Evolutionary conservation across 2,329 filamentous ascomycete genomes (phyloP), one percentile per base, ranked within the genome.

Genomic region (Coniella vitis): DNA sequence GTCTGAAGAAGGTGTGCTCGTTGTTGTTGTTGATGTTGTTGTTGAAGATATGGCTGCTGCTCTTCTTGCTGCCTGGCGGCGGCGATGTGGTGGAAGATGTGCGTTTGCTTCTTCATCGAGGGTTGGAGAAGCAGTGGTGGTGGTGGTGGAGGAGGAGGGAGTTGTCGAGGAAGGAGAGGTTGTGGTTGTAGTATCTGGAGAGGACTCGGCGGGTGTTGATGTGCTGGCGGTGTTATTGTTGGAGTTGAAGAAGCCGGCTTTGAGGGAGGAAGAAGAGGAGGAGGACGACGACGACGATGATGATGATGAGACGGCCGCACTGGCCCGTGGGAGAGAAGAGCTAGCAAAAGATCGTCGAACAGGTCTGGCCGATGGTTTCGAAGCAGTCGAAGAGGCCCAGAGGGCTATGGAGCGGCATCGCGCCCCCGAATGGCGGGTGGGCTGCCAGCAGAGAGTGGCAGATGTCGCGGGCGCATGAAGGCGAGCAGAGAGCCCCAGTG

Each of bases 171-270:
- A 3, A 25, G 34, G 36, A 8, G 55, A 34, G 31, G 54, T 47
- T 52, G 40, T 52, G 25, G 25, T 29, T 10, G 25, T 29, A 10
- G 25, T 29, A 29, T 29, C 25, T 29, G 25, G 25, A 29, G 25
- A 10, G 10, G 25, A 5, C 5, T 29, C 25, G 25, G 5, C 5
- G 25, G 25, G 10, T 5, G 25, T 29, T 29, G 25, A 10, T 29
- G 25, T 29, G 5, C 5, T 5, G 10, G 25, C 25, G 25, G 25
- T 29, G 25, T 29, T 29, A 38, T 46, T 52, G 49, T 66, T 67
- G 41, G 64, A 65, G 25, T 64, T 57, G 40, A 67, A 67, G 49
- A 63, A 66, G 53, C 61, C 58, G 41, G 62, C 56, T 34, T 57
- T 60, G 29, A 61, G 55, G 8, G 50, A 53, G 16, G 56, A 59